Conservation (phyloP, 176 grass and related monocot species). For the Typha latifolia region DNA sequence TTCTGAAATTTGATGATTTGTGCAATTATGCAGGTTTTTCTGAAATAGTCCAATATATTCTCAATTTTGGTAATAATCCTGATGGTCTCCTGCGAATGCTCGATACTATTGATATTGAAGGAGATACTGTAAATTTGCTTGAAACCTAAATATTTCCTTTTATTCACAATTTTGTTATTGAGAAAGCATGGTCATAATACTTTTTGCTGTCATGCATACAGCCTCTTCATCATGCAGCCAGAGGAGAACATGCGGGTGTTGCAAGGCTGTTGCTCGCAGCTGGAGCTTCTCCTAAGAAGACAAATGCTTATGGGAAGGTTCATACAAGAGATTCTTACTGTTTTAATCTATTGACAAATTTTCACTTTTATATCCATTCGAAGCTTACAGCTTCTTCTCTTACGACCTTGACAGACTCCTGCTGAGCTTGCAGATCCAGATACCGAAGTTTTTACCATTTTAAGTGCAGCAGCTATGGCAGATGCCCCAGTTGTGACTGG, state of each 20-base stretch:
- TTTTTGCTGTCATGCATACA: conserved; percentile 19
- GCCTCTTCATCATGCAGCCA: conserved; percentile 92
- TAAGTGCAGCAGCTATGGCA: conserved; percentile 28
- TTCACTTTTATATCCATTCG: conserved; percentile 1
- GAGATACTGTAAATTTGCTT: conserved; percentile 60
- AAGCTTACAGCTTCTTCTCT: neutral
- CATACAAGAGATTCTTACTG: neutral
- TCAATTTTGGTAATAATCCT: conserved; percentile 44
- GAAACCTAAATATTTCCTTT: neutral
- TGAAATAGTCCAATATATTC: conserved; percentile 65
- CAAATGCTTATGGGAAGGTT: conserved; percentile 60
- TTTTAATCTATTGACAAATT: neutral
- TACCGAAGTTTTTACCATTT: conserved; percentile 55
- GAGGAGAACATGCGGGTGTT: conserved; percentile 80
- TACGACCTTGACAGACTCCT: conserved; percentile 27
- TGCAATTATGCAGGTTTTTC: conserved; percentile 46
- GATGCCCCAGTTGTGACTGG: conserved; percentile 9
- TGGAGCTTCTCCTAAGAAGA: conserved; percentile 66
- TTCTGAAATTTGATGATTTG: conserved; percentile 8
- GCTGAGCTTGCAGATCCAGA: conserved; percentile 71
- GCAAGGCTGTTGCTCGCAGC: conserved; percentile 61
- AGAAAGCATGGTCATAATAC: neutral
- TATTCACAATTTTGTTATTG: neutral
- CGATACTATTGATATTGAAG: conserved; percentile 65
- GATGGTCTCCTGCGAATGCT: conserved; percentile 44